Evolutionary conservation across 176 grass and related monocot genomes (phyloP), one percentile per base, ranked within the genome.

Genomic region (Oryza glumipatula): DNA sequence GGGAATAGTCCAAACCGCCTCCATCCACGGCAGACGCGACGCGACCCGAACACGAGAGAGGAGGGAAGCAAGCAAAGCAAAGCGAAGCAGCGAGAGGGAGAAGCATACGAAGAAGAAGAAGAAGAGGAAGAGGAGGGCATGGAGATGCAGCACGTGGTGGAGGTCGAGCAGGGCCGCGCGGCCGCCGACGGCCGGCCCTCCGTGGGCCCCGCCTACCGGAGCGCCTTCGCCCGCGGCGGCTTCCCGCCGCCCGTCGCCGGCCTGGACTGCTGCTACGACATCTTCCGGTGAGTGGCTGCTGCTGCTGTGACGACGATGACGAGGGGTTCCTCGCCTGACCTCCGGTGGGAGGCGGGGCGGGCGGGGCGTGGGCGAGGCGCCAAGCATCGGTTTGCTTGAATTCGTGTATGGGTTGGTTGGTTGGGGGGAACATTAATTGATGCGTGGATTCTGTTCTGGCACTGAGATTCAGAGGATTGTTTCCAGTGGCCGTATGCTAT

Each of bases 201-300:
- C 67, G 91, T 89, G 64, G 96, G 96, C 9, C 89, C 96, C 65
- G 67, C 89, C 32, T 98, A 98, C 86, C 89, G 96, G 79, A 96
- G 83, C 69, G 70, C 81, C 69, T 91, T 91, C 82, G 96, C 93
- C 32, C 78, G 88, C 74, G 88, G 96, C 44, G 91, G 93, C 2
- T 98, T 96, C 74, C 96, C 91, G 35, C 26, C 81, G 0, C 96
- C 91, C 28, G 84, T 90, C 68, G 46, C 88, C 66, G 93, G 93
- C 33, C 54, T 98, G 30, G 75, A 94, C 16, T 88, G 88, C 84
- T 98, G 96, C 85, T 98, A 92, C 89, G 96, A 98, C 77, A 92
- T 98, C 64, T 98, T 98, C 76, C 91, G 93, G 96, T 98, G 77
- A 75, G 58, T 67, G 22, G 38, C 58, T 70, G 38, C 58, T 32